Evolutionary conservation across 495 filamentous ascomycete species (phyloP).

Genomic region (Daldinia vernicosa): DNA sequence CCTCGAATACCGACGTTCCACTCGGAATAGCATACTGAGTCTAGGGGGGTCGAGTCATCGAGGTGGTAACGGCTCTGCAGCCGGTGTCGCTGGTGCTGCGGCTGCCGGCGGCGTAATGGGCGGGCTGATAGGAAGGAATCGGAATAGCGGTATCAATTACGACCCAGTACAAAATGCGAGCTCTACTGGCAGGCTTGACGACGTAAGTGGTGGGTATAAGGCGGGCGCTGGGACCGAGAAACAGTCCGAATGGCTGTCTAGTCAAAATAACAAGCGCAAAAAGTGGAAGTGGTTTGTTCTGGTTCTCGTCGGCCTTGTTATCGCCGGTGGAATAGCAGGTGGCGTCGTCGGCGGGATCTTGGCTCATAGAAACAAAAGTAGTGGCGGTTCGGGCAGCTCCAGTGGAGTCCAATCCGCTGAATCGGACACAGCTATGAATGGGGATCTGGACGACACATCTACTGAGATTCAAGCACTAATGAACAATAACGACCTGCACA

Average conservation of each 20-base stretch:
- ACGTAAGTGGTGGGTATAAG: constrained; percentile 41
- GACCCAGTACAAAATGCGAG: constrained; percentile 49
- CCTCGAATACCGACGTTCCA: constrained; percentile 60
- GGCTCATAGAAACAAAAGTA: constrained; percentile 46
- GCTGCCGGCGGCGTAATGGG: constrained; percentile 64
- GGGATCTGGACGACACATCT: constrained; percentile 77
- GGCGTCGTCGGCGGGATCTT: constrained; percentile 81
- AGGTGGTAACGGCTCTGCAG: constrained; percentile 45
- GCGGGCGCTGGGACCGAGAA: constrained; percentile 54
- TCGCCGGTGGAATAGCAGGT: constrained; percentile 78
- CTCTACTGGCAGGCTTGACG: constrained; percentile 36
- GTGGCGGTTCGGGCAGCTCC: constrained; percentile 6
- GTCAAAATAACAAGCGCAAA: constrained; percentile 69
- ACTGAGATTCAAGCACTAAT: constrained; percentile 82
- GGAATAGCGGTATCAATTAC: constrained; percentile 51
- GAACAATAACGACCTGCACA: constrained; percentile 82
- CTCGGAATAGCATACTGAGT: constrained; percentile 64
- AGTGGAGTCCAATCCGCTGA: constrained; percentile 45
- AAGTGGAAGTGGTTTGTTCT: constrained; percentile 74
- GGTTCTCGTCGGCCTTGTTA: constrained; percentile 64
- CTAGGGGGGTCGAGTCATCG: constrained; percentile 53
- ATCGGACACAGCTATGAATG: constrained; percentile 62
- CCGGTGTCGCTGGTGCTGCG: constrained; percentile 55
- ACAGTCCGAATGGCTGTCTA: constrained; percentile 62
- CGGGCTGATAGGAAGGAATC: constrained; percentile 46